phyloP scores from a whole-genome alignment of 257 asterid species.

The Verbascum thapsus region DNA sequence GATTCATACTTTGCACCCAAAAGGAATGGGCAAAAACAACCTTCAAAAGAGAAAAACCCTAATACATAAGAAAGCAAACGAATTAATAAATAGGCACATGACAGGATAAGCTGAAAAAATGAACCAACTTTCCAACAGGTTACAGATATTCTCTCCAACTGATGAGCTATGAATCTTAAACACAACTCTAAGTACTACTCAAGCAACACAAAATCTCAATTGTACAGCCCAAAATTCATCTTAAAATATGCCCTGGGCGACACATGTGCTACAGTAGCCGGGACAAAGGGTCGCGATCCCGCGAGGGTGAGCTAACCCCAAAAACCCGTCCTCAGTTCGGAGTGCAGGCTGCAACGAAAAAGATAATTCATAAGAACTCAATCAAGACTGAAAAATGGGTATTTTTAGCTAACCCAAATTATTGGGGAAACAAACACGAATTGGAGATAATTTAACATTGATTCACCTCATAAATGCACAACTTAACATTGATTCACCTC shows the following conservation, averaged over 20 bases:
- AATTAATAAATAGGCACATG: too few relatives aligned
- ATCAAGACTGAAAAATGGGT: conserved; percentile 11
- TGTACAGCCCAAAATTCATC: conserved; percentile 28
- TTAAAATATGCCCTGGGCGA: too few relatives aligned
- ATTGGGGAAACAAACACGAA: conserved; percentile 33
- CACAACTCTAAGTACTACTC: not conserved
- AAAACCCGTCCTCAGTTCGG: too few relatives aligned
- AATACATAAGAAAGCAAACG: too few relatives aligned
- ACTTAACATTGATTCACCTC: conserved; percentile 21
- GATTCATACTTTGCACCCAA: not conserved
- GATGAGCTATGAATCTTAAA: too few relatives aligned
- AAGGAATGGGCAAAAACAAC: not conserved
- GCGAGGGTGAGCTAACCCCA: too few relatives aligned
- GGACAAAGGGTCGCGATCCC: too few relatives aligned
- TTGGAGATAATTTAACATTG: conserved; percentile 12
- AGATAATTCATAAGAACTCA: conserved; percentile 17
- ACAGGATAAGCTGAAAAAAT: not conserved
- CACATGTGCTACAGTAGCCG: too few relatives aligned
- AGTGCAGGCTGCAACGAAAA: conserved; percentile 32
- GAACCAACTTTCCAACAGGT: conserved; percentile 7
- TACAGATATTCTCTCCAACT: too few relatives aligned
- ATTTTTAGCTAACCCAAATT: conserved; percentile 28
- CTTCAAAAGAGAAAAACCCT: not conserved
- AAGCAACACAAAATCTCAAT: conserved; percentile 23
- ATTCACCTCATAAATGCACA: too few relatives aligned